A percentile compares a stretch with the other conserved stretches of the same genome.
phyloP scores from a whole-genome alignment of 78 protist genomes.

The Anaeramoeba flamelloides region DNA sequence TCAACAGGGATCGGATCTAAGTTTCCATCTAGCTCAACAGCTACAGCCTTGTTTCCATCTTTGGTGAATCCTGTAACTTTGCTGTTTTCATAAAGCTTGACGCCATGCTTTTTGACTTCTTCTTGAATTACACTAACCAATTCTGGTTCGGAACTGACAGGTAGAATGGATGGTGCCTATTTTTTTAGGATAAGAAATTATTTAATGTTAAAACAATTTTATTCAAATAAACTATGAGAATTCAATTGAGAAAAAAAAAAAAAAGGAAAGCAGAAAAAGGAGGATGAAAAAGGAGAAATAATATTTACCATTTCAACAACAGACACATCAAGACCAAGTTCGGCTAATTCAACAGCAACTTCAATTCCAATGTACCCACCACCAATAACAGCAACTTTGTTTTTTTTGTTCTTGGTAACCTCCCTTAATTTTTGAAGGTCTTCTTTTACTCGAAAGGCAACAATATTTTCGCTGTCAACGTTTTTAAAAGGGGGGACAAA shows the following conservation, averaged over 20 bases:
- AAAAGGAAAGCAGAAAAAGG: too few relatives aligned
- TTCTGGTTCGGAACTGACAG: not conserved
- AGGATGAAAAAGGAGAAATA: too few relatives aligned
- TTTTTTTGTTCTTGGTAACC: not conserved
- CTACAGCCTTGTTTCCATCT: not conserved
- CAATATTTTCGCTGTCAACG: not conserved
- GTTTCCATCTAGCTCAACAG: not conserved
- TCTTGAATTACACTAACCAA: not conserved
- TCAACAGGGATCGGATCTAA: not conserved
- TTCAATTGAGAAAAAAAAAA: too few relatives aligned
- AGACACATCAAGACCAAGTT: not conserved
- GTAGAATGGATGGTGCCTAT: not conserved
- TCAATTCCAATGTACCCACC: not conserved
- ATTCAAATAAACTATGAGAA: too few relatives aligned
- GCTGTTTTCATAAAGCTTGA: not conserved
- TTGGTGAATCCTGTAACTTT: not conserved
- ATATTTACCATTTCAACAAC: conserved; percentile 1
- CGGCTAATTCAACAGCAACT: not conserved
- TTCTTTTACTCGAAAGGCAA: not conserved
- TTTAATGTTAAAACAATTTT: too few relatives aligned
- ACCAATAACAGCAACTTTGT: conserved; percentile 1
- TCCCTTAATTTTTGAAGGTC: not conserved
- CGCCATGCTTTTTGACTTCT: not conserved
- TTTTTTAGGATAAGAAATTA: too few relatives aligned
- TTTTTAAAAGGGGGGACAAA: not conserved